Evolutionary conservation across 2,329 filamentous ascomycete species (phyloP), one percentile per base, ranked within the genome.

Genomic region (Tolypocladium capitatum): DNA sequence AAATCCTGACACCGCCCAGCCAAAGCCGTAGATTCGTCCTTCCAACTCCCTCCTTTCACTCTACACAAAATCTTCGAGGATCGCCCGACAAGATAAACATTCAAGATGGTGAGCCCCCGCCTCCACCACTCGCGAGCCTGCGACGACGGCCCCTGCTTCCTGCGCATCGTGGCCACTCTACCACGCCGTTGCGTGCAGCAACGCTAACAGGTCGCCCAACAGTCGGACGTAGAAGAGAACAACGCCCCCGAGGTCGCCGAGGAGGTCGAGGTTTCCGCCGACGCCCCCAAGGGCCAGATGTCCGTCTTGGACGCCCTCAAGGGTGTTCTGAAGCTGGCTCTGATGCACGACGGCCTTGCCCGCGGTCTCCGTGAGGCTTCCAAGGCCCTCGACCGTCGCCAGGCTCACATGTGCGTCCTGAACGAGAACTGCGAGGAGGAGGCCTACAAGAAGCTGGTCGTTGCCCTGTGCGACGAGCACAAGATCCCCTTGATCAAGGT

Each of bases 151-250:
- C 16, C 2, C 24, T 7, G 13, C n/a, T 10, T 16, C 14, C 8
- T 4, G 21, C 21, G 9, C 8, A 5, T 4, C 24, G 24, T 7
- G 38, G 13, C 38, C 1, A 4, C 16, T 38, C 35, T 8, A 14
- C 36, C 21, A 18, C 14, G 13, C 21, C 36, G 36, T 14, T 20
- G 14, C 14, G 14, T 5, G 38, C 24, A 44, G 16, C 45, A 44
- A n/a, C 13, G 42, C 53, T 54, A 54, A 53, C 46, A 33, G 45
- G 36, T 21, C 36, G 27, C 47, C 48, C 50, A 49, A 54, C 60
- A 96, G 92, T 97, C 91, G 89, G 91, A 97, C 89, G 91, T 91
- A 97, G 92, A 97, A 96, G 91, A 97, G 85, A 89, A 83, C 74
- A 84, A 81, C 73, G 82, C 83, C 72, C 84, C 86, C 74, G 85